Evolutionary conservation across 495 filamentous ascomycete genomes (phyloP).

Genomic region (Geoglossum glabrum): DNA sequence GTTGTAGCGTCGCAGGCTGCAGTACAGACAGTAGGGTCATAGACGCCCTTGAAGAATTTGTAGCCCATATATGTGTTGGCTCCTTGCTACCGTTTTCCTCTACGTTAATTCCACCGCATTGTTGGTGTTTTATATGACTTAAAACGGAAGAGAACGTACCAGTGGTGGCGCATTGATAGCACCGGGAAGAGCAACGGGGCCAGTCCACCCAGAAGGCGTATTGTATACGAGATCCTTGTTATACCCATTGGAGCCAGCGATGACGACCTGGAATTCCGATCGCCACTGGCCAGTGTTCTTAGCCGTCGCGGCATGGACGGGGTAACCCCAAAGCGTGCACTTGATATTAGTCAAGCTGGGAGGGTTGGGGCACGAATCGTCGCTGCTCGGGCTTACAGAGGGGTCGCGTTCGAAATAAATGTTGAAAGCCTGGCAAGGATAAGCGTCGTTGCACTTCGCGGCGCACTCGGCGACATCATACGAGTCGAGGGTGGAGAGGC

Average conservation of each 20-base stretch:
- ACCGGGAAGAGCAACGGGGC: not conserved
- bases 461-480: constrained; percentile 25
- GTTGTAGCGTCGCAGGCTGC: not conserved
- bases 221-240: constrained; percentile 7
- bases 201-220: not conserved
- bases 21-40: not conserved
- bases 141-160: not conserved
- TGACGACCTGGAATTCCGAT: constrained; percentile 22
- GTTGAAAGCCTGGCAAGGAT: constrained; percentile 24
- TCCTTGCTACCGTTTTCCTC: not conserved
- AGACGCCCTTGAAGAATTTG: not conserved
- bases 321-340: constrained; percentile 27
- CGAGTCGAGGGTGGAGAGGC: constrained; percentile 18
- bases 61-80: not conserved
- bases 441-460: constrained; percentile 12
- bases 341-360: constrained; percentile 29
- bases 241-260: constrained; percentile 26
- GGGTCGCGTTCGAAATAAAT: constrained; percentile 30
- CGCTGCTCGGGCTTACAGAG: constrained; percentile 14
- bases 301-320: constrained; percentile 15
- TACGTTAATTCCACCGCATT: not conserved
- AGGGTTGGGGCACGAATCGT: constrained; percentile 21
- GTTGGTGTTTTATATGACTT: not conserved
- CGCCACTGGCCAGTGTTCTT: constrained; percentile 21
- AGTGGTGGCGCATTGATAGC: not conserved